phyloP scores from a whole-genome alignment of 176 grass and related monocot genomes.

The Avena eriantha region DNA sequence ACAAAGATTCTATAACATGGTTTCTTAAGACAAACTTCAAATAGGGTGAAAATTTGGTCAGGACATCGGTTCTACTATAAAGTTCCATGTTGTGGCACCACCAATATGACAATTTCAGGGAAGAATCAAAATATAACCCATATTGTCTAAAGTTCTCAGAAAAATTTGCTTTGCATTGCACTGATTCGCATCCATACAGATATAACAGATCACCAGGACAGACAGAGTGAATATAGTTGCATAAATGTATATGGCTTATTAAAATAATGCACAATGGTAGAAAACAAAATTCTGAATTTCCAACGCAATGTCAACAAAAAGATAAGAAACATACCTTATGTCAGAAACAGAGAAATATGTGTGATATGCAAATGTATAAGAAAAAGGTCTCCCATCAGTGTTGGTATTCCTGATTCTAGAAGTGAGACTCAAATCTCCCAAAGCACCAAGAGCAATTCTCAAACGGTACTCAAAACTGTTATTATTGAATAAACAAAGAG shows the following conservation, averaged over 20 bases:
- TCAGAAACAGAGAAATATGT: conserved; percentile 98
- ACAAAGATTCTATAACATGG: not conserved
- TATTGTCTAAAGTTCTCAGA: not conserved
- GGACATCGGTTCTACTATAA: not conserved
- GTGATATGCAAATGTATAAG: conserved; percentile 92
- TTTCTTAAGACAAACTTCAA: not conserved
- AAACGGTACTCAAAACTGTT: conserved; percentile 71
- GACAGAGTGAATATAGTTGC: not conserved
- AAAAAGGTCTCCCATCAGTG: conserved; percentile 80
- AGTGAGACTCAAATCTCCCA: conserved; percentile 88
- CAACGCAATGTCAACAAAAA: not conserved
- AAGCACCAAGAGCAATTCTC: conserved; percentile 83
- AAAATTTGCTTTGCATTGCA: not conserved
- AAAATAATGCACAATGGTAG: not conserved
- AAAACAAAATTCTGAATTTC: conserved; percentile 11
- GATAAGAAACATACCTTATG: conserved; percentile 40
- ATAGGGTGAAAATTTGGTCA: not conserved
- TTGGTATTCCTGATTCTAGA: conserved; percentile 89
- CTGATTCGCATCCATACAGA: not conserved
- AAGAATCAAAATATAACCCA: not conserved
- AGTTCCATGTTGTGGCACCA: not conserved
- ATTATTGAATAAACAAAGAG: conserved; percentile 14
- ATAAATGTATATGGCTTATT: not conserved
- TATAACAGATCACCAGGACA: not conserved
- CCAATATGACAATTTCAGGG: not conserved